Percentiles rank a stretch among this genome's conserved stretches.
Evolutionary conservation across 1,284 basidiomycete genomes (phyloP).

Genomic region (Erythrobasidium hasegawianum): DNA sequence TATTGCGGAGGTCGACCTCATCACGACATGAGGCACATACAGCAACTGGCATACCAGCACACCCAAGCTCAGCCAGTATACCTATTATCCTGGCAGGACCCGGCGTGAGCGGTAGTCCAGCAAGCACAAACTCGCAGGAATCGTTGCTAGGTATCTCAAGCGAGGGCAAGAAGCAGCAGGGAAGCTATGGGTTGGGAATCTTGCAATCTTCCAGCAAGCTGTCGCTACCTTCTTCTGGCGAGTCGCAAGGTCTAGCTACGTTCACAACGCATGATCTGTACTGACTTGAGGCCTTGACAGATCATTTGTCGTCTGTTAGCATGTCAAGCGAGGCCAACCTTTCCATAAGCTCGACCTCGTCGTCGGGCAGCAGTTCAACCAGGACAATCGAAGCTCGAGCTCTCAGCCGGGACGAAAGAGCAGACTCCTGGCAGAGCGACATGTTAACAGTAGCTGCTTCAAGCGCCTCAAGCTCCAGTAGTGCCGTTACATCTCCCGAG

Average conservation of each 20-base stretch:
- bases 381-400: background rate
- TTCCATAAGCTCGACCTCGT: background rate
- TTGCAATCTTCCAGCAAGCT: slow-evolving; percentile 6
- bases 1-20: background rate
- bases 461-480: background rate
- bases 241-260: no score
- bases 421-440: background rate
- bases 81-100: slow-evolving; percentile 23
- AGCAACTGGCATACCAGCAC: background rate
- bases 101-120: background rate
- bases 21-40: background rate
- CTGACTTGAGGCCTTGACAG: background rate
- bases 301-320: background rate
- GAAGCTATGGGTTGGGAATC: slow-evolving; percentile 12
- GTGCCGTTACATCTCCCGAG: background rate
- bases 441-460: background rate
- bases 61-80: slow-evolving; percentile 21
- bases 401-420: background rate
- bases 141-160: background rate
- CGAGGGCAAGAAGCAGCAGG: background rate
- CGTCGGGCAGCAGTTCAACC: background rate
- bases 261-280: no score
- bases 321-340: background rate
- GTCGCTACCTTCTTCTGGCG: background rate
- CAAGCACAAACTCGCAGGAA: background rate